These are phyloP conservation scores for Mycena chlorophos DNA, from an alignment of 768 basidiomycete species.

Conservation along the genomic window DNA sequence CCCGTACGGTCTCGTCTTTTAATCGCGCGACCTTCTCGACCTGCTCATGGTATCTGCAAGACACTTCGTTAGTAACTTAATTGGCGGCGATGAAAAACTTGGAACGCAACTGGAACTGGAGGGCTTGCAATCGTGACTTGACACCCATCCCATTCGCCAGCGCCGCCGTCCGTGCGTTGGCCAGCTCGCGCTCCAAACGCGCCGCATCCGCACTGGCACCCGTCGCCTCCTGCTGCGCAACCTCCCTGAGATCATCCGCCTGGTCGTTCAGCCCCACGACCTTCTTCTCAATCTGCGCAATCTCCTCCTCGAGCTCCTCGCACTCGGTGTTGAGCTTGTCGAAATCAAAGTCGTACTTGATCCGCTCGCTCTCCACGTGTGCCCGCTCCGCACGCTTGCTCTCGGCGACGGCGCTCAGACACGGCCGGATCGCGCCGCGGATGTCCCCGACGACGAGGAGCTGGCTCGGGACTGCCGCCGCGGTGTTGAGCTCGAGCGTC, in stretches of 20 bases:
- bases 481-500: conserved; percentile 77
- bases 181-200: conserved; percentile 69
- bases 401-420: conserved; percentile 70
- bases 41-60: conserved; percentile 76
- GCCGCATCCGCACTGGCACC: conserved; percentile 66
- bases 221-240: conserved; percentile 73
- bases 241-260: conserved; percentile 80
- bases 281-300: conserved; percentile 72
- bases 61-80: conserved; percentile 3
- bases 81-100: background rate
- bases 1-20: conserved; percentile 77
- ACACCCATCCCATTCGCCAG: conserved; percentile 81
- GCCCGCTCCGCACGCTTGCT: conserved; percentile 68
- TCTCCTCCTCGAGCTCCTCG: conserved; percentile 80
- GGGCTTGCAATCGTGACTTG: conserved; percentile 70
- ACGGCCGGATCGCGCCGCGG: conserved; percentile 72
- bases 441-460: conserved; percentile 73
- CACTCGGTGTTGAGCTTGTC: conserved; percentile 76
- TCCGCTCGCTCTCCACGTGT: conserved; percentile 71
- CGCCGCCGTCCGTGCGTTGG: conserved; percentile 69
- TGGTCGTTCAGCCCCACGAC: conserved; percentile 68
- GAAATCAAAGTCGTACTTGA: conserved; percentile 80
- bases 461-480: conserved; percentile 66
- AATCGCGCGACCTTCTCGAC: conserved; percentile 71
- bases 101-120: conserved; percentile 69